Evolutionary conservation across 768 basidiomycete genomes (phyloP), one percentile per base, ranked within the genome.

Genomic region (Suillus weaverae): DNA sequence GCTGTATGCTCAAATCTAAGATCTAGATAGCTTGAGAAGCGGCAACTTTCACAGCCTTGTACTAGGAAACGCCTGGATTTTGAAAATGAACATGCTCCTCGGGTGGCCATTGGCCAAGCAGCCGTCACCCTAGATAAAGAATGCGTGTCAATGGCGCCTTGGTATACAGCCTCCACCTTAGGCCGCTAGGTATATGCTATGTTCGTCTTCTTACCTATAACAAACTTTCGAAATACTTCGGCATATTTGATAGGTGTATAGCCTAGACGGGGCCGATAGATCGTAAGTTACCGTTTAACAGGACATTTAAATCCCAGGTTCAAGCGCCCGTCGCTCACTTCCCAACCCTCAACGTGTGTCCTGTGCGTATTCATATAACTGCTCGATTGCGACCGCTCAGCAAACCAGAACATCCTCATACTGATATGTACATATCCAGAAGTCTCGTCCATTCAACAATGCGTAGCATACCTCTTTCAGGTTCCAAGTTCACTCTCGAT

Each of bases 401-500:
- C 36, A 22, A 32, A 60, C 14, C 18, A 38, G 32, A 16, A 61
- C 32, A 13, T 10, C 64, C 8, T 32, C n/a, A 20, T 1, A 20
- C 67, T 70, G 43, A 70, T 65, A 76, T 74, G 73, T 69, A 70
- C 26, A 3, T 67, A 7, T 66, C 67, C 26, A 73, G 72, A 43
- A 32, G 63, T 43, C 48, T 69, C 22, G 16, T 20, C 18, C 66
- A 53, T 16, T 69, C 70, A 38, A 70, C 70, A 30, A 67, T 72
- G 66, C 59, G 60, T 13, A 8, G 39, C 3, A 20, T 59, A 26
- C 46, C 70, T 13, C 64, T 75, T 26, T 67, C 69, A 43, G 61
- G 56, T 13, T 70, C 74, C 46, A 35, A 38, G 1, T 76, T 75
- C 60, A 69, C 66, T 20, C 76, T 77, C 1, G 71, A 77, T 43